phyloP scores from a whole-genome alignment of 305 asterid genomes.

The Fraxinus sp. region DNA sequence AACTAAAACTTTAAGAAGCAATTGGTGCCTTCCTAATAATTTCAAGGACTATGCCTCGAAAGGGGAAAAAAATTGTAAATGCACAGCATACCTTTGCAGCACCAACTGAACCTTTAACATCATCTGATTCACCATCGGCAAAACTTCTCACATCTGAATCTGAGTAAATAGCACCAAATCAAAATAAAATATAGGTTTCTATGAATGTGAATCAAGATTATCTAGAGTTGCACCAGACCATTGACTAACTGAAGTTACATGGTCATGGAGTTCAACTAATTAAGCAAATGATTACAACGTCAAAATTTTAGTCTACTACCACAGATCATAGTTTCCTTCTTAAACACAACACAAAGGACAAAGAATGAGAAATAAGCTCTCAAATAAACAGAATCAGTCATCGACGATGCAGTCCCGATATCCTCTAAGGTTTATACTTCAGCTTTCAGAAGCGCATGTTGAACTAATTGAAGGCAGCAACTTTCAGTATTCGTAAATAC shows the following conservation, averaged over 20 bases:
- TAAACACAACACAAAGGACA: neutral
- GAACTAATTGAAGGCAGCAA: neutral
- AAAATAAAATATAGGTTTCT: neutral
- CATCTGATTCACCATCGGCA: constrained; percentile 43
- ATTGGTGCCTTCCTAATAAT: neutral
- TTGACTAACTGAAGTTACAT: neutral
- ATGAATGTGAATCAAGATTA: neutral
- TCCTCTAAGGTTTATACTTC: neutral
- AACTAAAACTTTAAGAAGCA: neutral
- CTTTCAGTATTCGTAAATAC: neutral
- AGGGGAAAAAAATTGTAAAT: neutral
- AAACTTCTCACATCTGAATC: constrained; percentile 61
- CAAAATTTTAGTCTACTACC: neutral
- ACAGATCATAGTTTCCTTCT: neutral
- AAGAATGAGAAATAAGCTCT: neutral
- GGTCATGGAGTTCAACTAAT: neutral
- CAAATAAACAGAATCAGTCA: neutral
- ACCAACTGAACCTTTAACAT: constrained; percentile 35
- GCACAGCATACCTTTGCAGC: constrained; percentile 36
- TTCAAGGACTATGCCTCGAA: neutral
- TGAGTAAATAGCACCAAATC: constrained; percentile 16
- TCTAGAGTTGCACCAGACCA: neutral
- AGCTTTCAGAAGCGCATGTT: neutral
- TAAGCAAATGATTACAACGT: neutral
- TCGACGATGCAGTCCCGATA: neutral